These are phyloP conservation scores for Pyropia haitanensis DNA, from an alignment of 23 red algal species.

Conservation along the genomic window DNA sequence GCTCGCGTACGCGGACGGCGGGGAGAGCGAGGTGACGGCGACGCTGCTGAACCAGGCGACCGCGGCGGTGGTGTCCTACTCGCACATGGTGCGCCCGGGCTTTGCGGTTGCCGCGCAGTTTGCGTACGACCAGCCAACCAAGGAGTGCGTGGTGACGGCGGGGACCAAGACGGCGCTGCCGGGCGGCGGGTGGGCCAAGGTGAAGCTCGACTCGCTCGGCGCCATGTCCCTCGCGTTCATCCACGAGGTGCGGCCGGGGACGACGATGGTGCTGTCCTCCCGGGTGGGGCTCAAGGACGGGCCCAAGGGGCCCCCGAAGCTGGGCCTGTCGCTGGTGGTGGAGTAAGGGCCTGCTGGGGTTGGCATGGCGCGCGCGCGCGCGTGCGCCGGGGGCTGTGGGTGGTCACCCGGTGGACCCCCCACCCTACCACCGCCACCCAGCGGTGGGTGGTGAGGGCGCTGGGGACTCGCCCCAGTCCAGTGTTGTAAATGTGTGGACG, in stretches of 20 bases:
- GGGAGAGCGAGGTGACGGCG: slow-evolving; percentile 60
- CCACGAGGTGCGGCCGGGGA: slow-evolving; percentile 75
- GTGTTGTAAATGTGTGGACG: no score
- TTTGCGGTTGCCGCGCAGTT: slow-evolving; percentile 72
- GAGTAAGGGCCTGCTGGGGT: slow-evolving; percentile 12
- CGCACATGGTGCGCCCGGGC: slow-evolving; percentile 61
- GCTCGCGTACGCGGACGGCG: slow-evolving; percentile 43
- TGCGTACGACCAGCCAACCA: slow-evolving; percentile 10
- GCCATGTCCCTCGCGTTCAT: slow-evolving; percentile 48
- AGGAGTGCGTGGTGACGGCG: slow-evolving; percentile 26
- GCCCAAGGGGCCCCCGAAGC: slow-evolving; percentile 34
- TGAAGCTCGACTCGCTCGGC: slow-evolving; percentile 68
- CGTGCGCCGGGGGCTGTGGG: no score
- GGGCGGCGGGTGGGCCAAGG: slow-evolving; percentile 61
- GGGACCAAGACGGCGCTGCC: slow-evolving; percentile 52
- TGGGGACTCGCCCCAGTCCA: no score
- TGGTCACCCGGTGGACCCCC: no score
- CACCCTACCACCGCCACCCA: no score
- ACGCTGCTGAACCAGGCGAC: slow-evolving; percentile 16
- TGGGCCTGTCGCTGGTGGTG: slow-evolving; percentile 59
- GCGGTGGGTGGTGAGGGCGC: no score
- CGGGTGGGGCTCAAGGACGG: slow-evolving; percentile 51
- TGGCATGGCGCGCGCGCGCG: no score
- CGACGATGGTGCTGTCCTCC: slow-evolving; percentile 61
- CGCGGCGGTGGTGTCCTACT: slow-evolving; percentile 42